phyloP scores from a whole-genome alignment of 148 eudicot genomes.

The Mesembryanthemum crystallinum region DNA sequence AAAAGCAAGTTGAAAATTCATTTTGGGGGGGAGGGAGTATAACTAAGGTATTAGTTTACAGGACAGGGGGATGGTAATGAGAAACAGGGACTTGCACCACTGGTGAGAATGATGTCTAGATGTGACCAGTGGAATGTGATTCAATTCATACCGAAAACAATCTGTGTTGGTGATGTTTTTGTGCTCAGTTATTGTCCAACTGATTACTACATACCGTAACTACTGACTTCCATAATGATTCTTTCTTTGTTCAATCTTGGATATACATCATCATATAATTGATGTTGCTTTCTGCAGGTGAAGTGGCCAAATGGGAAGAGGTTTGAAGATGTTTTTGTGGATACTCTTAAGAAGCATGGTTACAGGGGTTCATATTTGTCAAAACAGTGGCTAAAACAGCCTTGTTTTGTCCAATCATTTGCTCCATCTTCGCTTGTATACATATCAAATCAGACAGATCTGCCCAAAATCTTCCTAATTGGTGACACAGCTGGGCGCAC shows the following conservation, averaged over 20 bases:
- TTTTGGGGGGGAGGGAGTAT: too few relatives aligned
- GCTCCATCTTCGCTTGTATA: conserved; percentile 77
- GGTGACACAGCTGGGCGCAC: conserved; percentile 48
- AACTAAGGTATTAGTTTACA: too few relatives aligned
- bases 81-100: too few relatives aligned
- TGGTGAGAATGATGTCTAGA: too few relatives aligned
- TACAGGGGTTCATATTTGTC: conserved; percentile 77
- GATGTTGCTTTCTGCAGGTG: conserved; percentile 44
- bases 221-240: background rate
- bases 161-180: too few relatives aligned
- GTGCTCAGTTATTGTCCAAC: too few relatives aligned
- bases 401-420: conserved; percentile 80
- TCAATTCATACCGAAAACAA: too few relatives aligned
- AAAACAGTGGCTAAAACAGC: conserved; percentile 71
- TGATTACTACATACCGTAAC: too few relatives aligned
- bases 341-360: conserved; percentile 65
- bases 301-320: conserved; percentile 75
- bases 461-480: conserved; percentile 75
- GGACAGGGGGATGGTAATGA: too few relatives aligned
- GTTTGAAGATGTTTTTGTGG: conserved; percentile 74
- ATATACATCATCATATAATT: background rate
- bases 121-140: too few relatives aligned
- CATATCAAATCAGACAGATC: conserved; percentile 60
- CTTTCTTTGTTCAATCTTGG: background rate
- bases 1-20: too few relatives aligned